Evolutionary conservation across 352 stramenopile genomes (phyloP).

Genomic region (Phytophthora megakarya): DNA sequence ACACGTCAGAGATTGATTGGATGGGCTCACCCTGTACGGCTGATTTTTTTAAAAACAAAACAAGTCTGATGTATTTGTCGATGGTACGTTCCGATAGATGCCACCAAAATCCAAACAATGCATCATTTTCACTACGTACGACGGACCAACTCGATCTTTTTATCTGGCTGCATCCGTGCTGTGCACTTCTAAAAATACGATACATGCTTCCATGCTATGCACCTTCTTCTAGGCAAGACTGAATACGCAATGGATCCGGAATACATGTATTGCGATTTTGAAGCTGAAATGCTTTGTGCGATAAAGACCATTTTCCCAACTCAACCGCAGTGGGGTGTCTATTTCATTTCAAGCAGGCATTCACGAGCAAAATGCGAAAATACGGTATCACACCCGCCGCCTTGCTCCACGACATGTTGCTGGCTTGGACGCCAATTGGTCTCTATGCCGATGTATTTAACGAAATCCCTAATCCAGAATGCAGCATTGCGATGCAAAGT

Average conservation of each 20-base stretch:
- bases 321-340: not conserved
- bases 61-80: slow-evolving; percentile 8
- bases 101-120: slow-evolving; percentile 8
- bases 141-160: not conserved
- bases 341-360: slow-evolving; percentile 14
- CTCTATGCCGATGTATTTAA: not conserved
- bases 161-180: not conserved
- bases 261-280: slow-evolving; percentile 16
- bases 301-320: slow-evolving; percentile 5
- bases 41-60: slow-evolving; percentile 19
- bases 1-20: not conserved
- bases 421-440: not conserved
- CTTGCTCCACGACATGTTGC: too few relatives aligned
- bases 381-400: not conserved
- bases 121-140: slow-evolving; percentile 2
- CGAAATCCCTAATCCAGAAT: not conserved
- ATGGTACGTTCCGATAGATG: slow-evolving; percentile 1
- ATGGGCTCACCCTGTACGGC: slow-evolving; percentile 3
- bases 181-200: slow-evolving; percentile 4
- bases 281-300: slow-evolving; percentile 2
- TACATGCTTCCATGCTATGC: not conserved
- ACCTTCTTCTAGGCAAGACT: not conserved
- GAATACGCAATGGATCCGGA: slow-evolving; percentile 3
- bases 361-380: not conserved
- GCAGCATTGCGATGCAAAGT: too few relatives aligned